A percentile compares a stretch with the other conserved stretches of the same genome.
These are phyloP conservation scores for Theobroma grandiflorum DNA, from an alignment of 441 rosid species.

Conservation along the genomic window DNA sequence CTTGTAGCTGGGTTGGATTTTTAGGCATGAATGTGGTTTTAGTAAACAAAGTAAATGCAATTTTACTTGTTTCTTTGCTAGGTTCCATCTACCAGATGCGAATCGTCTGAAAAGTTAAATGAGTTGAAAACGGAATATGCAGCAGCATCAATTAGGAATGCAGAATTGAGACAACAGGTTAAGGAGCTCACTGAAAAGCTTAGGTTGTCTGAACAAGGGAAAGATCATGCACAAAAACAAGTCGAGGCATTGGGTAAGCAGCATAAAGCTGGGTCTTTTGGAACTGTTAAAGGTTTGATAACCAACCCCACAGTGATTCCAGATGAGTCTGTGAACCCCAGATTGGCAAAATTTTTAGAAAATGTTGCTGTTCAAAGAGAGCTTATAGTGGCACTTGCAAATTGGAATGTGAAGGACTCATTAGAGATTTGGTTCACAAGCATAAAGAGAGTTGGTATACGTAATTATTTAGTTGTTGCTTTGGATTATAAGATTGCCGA, in stretches of 20 bases:
- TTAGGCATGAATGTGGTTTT: neutral
- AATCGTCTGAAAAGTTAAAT: neutral
- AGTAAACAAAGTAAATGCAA: neutral
- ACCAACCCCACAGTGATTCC: slow-evolving; percentile 17
- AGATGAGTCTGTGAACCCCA: slow-evolving; percentile 25
- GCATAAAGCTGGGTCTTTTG: slow-evolving; percentile 18
- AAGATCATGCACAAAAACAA: slow-evolving; percentile 16
- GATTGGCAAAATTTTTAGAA: slow-evolving; percentile 75
- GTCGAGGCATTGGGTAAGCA: slow-evolving; percentile 6
- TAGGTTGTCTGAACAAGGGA: slow-evolving; percentile 23
- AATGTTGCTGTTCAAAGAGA: slow-evolving; percentile 72
- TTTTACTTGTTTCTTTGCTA: neutral
- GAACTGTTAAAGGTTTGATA: slow-evolving; percentile 21
- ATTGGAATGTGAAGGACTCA: slow-evolving; percentile 72
- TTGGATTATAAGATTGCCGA: slow-evolving; percentile 74
- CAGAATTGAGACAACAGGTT: slow-evolving; percentile 20
- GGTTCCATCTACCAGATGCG: slow-evolving; percentile 10
- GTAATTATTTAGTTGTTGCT: slow-evolving; percentile 84
- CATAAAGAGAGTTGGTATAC: slow-evolving; percentile 79
- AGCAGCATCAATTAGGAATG: neutral
- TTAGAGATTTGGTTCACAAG: slow-evolving; percentile 84
- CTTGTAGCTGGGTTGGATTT: neutral
- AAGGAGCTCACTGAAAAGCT: slow-evolving; percentile 22
- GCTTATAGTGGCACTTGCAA: slow-evolving; percentile 92
- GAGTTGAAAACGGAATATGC: neutral